Evolutionary conservation across 208 protist species (phyloP), one percentile per base, ranked within the genome.

Genomic region (Endotrypanum monterogeii): DNA sequence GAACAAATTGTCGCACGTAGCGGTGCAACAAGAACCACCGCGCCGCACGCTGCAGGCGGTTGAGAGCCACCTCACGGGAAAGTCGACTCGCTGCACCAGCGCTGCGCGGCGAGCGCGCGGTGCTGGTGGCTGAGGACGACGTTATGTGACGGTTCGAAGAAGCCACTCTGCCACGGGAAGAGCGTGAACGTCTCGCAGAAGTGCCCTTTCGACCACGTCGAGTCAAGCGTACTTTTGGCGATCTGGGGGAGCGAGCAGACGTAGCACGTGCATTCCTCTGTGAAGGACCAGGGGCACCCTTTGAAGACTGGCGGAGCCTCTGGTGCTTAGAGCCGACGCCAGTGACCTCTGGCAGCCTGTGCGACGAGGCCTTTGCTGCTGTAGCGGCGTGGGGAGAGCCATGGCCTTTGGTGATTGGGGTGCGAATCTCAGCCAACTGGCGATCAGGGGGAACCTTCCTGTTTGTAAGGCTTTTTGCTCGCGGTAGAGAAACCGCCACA

Each of bases 1-100:
- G 71, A 28, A 81, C 39, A 50, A 41, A 57, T 37, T 50, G 70
- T 16, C 54, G 54, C 51, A 81, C 55, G 0, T 57, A 35, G 16
- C 54, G 63, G 11, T 69, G 72, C 51, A 91, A 51, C 16, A 86
- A 41, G 28, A 84, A 71, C 44, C 63, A 60, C 25, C 89, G 86
- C 23, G 65, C 51, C n/a, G 78, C 88, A 0, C 84, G 77, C 68
- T 91, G 84, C 35, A 93, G 30, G 0, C 84, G 84, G 20, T 70
- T 44, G 12, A 83, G 71, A 11, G 86, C 79, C 8, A 90, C 80
- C 55, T 79, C 83, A 57, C 55, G 51, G 16, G 80, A 63, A 50
- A 86, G 39, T 23, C 32, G 32, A 30, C 73, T 62, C 12, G 39
- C 63, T 30, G 20, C 14, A 4, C 73, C 67, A 23, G 58, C 55